These are phyloP conservation scores for Candida hispaniensis DNA, from an alignment of 805 yeast genomes.

Conservation along the genomic window DNA sequence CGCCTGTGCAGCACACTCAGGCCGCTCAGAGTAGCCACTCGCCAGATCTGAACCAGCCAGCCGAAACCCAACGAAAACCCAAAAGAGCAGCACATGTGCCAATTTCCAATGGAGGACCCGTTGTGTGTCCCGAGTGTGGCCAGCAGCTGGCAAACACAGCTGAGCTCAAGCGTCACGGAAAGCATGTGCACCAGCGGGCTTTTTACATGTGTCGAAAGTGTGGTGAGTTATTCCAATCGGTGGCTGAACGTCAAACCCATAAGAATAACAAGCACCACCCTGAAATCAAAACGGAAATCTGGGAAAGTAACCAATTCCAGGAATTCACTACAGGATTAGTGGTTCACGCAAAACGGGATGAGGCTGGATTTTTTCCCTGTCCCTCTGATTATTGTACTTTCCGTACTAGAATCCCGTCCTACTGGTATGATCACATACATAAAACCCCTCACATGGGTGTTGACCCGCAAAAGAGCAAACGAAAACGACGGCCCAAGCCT, in stretches of 20 bases:
- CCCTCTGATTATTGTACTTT: constrained; percentile 24
- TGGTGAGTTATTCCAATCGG: constrained; percentile 22
- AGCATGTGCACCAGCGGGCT: constrained; percentile 19
- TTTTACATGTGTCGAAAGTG: constrained; percentile 23
- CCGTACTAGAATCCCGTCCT: constrained; percentile 23
- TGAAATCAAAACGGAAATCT: constrained; percentile 19
- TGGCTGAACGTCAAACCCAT: constrained; percentile 25
- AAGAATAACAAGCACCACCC: constrained; percentile 23
- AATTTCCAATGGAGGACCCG: constrained; percentile 11
- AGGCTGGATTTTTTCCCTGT: constrained; percentile 22
- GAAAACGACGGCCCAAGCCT: constrained; percentile 14
- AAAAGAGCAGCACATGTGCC: constrained; percentile 14
- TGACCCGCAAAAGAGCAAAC: constrained; percentile 23
- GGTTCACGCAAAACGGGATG: constrained; percentile 20
- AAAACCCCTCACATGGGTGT: constrained; percentile 23
- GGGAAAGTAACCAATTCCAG: constrained; percentile 19
- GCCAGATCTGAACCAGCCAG: constrained; percentile 1
- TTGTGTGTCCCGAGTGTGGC: constrained; percentile 21
- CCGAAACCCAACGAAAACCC: constrained; percentile 9
- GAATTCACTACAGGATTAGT: constrained; percentile 19
- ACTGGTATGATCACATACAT: constrained; percentile 24
- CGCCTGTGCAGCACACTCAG: too few species aligned
- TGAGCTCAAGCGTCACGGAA: constrained; percentile 22
- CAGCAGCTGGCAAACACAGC: constrained; percentile 18
- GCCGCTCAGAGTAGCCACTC: background rate